Evolutionary conservation across 208 protist genomes (phyloP), one percentile per base, ranked within the genome.

Genomic region (Porcisia deanei): DNA sequence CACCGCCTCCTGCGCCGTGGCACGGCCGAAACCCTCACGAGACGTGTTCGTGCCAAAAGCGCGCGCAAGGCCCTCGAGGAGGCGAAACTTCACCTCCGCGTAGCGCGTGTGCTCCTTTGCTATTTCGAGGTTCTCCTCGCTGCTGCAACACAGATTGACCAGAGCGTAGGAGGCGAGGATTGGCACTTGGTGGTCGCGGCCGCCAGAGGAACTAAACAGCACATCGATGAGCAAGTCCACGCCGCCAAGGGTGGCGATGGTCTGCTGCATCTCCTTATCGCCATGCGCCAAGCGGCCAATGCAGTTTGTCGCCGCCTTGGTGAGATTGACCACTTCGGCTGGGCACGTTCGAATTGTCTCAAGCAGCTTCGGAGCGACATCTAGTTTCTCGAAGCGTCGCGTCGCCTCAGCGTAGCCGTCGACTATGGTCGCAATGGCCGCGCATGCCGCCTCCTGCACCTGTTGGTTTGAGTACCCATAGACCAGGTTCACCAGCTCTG

Each of bases 391-490:
- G 64, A 97, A 93, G 34, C 63, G 71, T 2, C 84, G 81, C 53
- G 83, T 88, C 10, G 89, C 91, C 39, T 88, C 85, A 0, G 86
- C 73, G 81, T 90, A 94, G 58, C 75, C 72, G 77, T 97, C 91
- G 0, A 95, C 94, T 71, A 96, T 94, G 8, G 90, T 79, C 34
- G 92, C 94, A n/a, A 97, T 85, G 1, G 91, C 91, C 25, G 89
- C 80, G 73, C 94, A 97, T 43, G 94, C 91, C 22, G 89, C 91
- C 82, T 97, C 94, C 78, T 96, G 91, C 70, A 97, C 94, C 84
- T 97, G 94, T 81, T 97, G 94, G 71, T 96, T 96, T 16, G 94
- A 88, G 71, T 97, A 95, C 63, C 87, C 88, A 77, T 96, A 92
- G 73, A 97, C 93, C 53, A 97, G 81, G 9, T 94, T 88, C 7